Conservation (phyloP, 257 asterid species). For the Paulownia fortunei region DNA sequence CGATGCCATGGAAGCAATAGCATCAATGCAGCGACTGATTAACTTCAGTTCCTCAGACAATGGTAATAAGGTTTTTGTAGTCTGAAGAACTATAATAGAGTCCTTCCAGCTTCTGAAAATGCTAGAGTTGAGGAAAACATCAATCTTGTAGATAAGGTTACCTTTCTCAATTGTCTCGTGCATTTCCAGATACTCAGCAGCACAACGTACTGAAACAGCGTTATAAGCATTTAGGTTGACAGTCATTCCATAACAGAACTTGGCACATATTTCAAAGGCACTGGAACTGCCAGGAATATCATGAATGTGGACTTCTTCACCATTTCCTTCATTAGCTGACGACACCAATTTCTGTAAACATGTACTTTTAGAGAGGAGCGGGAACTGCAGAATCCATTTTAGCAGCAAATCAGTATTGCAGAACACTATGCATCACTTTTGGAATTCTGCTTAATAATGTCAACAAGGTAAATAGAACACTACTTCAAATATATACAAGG, state of each 20-base stretch:
- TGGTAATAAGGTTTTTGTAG: slow-evolving; percentile 48
- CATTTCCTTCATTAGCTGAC: slow-evolving; percentile 46
- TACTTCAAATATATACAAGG: neutral
- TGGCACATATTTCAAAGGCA: slow-evolving; percentile 74
- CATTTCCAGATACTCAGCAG: slow-evolving; percentile 77
- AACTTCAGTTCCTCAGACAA: slow-evolving; percentile 67
- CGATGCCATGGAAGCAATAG: slow-evolving; percentile 67
- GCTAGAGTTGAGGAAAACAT: slow-evolving; percentile 68
- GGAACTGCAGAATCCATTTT: slow-evolving; percentile 56
- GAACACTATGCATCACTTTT: neutral
- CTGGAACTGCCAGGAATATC: slow-evolving; percentile 74
- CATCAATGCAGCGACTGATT: slow-evolving; percentile 59
- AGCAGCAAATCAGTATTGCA: slow-evolving; percentile 23
- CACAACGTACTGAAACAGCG: slow-evolving; percentile 66
- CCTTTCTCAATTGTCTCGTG: slow-evolving; percentile 67
- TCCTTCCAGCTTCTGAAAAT: slow-evolving; percentile 82
- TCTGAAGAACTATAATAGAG: slow-evolving; percentile 68
- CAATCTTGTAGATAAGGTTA: slow-evolving; percentile 68
- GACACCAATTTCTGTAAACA: slow-evolving; percentile 60
- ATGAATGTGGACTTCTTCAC: slow-evolving; percentile 54
- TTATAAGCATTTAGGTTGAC: slow-evolving; percentile 74
- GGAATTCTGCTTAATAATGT: neutral
- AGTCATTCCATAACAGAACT: slow-evolving; percentile 69
- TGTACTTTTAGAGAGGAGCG: slow-evolving; percentile 71
- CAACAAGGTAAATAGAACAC: neutral